These are phyloP conservation scores for Pulveroboletus frians DNA, from an alignment of 768 basidiomycete species.

Conservation along the genomic window DNA sequence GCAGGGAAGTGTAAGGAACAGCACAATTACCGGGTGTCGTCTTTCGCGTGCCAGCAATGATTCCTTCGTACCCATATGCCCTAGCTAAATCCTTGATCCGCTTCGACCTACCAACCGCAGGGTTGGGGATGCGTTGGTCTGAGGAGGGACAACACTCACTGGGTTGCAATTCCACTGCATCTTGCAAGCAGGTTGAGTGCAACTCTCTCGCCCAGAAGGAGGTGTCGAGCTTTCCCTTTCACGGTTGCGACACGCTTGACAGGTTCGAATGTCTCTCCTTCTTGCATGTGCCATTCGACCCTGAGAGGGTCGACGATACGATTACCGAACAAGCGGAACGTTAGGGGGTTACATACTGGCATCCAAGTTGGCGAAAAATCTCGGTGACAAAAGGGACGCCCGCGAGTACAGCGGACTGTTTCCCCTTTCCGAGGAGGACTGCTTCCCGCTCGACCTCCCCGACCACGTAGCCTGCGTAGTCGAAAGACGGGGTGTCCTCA, in stretches of 20 bases:
- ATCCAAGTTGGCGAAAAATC: slow-evolving; percentile 82
- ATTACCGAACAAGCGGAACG: neutral
- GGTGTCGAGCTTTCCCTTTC: slow-evolving; percentile 77
- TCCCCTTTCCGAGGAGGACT: slow-evolving; percentile 86
- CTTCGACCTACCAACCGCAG: slow-evolving; percentile 57
- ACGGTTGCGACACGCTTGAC: slow-evolving; percentile 88
- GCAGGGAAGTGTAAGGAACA: neutral
- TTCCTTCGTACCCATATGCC: slow-evolving; percentile 75
- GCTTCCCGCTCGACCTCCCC: slow-evolving; percentile 86
- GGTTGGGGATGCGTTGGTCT: neutral
- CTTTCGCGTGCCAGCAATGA: slow-evolving; percentile 93
- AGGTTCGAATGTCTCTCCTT: slow-evolving; percentile 79
- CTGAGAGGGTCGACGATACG: slow-evolving; percentile 35
- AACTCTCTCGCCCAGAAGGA: slow-evolving; percentile 89
- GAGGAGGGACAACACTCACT: slow-evolving; percentile 44
- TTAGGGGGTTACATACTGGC: slow-evolving; percentile 60
- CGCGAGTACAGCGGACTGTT: slow-evolving; percentile 72
- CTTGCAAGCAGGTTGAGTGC: slow-evolving; percentile 90
- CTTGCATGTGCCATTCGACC: slow-evolving; percentile 89
- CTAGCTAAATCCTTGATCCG: slow-evolving; percentile 73
- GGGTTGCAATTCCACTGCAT: slow-evolving; percentile 95
- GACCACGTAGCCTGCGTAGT: slow-evolving; percentile 95
- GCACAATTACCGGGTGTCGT: slow-evolving; percentile 73
- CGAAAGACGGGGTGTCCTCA: slow-evolving; percentile 94
- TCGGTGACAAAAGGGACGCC: slow-evolving; percentile 95